Base-by-base conservation (phyloP, 2,329 filamentous ascomycete genomes). In the Metarhizium brunneum region DNA sequence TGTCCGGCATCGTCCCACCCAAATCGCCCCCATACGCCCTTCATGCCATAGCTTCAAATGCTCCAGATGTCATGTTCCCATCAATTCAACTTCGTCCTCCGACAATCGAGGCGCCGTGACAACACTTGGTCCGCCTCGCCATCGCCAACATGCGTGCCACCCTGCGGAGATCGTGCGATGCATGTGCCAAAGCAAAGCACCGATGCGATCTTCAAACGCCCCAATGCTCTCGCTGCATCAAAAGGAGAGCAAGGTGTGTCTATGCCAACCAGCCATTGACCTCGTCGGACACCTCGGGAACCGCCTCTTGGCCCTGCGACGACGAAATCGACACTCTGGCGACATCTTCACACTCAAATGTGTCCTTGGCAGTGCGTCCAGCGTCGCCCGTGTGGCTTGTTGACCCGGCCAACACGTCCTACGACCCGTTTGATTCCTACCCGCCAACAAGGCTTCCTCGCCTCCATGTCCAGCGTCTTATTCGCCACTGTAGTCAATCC, bases 381-480 rank as follows among this genome's bases (percentile, higher is more conserved):
- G 20, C 13, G 43, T 18, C 43, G n/a, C n/a, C n/a, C n/a, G 16
- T 35, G 29, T 10, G 47, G 5, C 47, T 50, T 18, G 5, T 52
- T 60, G 65, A 59, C 60, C 57, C 42, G 47, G 58, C 69, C 64
- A 62, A 65, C 50, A 67, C 66, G 2, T 71, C 71, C 8, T 63
- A 81, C 40, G 80, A 83, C 58, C 79, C 80, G 0, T 83, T 83
- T 57, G 77, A 82, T 52, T 77, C 79, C 3, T 82, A 82, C 61
- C 80, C 80, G 5, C 67, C 65, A 25, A 82, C 78, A 0, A 74
- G 77, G 56, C 73, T 83, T 32, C 73, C 76, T 5, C 72, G 77
- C 25, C 65, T 66, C 16, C 76, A 75, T 30, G 76, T 82, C 40
- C 78, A 83, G 59, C 72, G 75, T 36, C 71, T 83, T n/a, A 82